phyloP scores from a whole-genome alignment of 176 grass and related monocot genomes.

The Chloris gayana region DNA sequence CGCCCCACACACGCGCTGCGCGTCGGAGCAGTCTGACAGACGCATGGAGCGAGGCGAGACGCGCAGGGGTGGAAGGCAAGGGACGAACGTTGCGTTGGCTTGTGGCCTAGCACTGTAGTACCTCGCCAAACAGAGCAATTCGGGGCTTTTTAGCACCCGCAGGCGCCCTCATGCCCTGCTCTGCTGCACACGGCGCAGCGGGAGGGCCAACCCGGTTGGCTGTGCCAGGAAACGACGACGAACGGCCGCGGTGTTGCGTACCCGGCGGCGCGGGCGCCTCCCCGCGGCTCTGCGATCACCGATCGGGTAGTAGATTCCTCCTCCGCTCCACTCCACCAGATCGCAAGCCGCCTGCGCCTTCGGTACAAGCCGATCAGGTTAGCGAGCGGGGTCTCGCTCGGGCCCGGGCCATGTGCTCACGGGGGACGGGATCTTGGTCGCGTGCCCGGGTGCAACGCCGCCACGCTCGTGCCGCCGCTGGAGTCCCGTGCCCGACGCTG shows the following conservation, averaged over 20 bases:
- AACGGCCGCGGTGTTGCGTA: constrained; percentile 10
- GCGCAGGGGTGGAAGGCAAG: background rate
- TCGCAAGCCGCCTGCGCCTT: background rate
- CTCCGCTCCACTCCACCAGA: background rate
- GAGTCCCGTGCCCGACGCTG: constrained; percentile 3
- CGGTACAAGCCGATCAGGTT: background rate
- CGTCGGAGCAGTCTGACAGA: background rate
- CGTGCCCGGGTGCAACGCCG: constrained; percentile 10
- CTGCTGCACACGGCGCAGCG: constrained; percentile 17
- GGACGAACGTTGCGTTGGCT: background rate
- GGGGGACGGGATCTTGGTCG: constrained; percentile 34
- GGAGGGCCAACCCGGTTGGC: constrained; percentile 16
- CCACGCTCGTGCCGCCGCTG: background rate
- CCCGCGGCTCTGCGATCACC: background rate
- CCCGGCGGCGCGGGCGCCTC: constrained; percentile 21
- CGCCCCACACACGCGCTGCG: background rate
- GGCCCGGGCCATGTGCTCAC: constrained; percentile 28
- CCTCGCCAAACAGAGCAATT: constrained; percentile 1
- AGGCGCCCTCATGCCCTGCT: constrained; percentile 23
- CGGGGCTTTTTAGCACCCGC: background rate
- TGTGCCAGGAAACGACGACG: background rate
- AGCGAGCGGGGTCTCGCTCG: background rate
- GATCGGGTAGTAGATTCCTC: background rate
- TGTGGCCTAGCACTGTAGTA: background rate
- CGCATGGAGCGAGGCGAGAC: constrained; percentile 28